Conservation (phyloP, 768 basidiomycete genomes). For the Cantharellus anzutake region DNA sequence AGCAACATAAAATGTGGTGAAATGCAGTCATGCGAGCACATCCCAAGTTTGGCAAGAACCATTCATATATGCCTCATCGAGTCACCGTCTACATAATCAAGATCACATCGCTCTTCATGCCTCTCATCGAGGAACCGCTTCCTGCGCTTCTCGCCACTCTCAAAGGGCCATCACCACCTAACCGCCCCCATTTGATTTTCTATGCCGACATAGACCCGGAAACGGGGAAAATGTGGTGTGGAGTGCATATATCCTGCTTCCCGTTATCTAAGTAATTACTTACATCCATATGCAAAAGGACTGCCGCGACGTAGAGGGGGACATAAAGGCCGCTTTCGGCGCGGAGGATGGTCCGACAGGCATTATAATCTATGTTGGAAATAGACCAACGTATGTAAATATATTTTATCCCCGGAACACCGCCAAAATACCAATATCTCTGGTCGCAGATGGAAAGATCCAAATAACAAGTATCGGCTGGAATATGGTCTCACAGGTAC, state of each 20-base stretch:
- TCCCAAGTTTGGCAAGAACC: too few species aligned
- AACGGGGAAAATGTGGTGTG: conserved; percentile 20
- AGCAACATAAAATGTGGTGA: too few species aligned
- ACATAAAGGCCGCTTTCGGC: neutral
- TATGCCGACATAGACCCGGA: conserved; percentile 14
- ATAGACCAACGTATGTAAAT: neutral
- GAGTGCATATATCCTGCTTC: conserved; percentile 6
- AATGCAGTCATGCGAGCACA: too few species aligned
- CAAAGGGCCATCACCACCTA: conserved; percentile 12
- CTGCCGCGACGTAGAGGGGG: neutral
- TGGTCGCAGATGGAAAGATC: neutral
- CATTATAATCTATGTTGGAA: neutral
- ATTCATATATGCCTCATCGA: too few species aligned
- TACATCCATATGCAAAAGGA: neutral
- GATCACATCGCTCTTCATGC: neutral
- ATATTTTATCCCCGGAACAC: neutral
- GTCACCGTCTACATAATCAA: too few species aligned
- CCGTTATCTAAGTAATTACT: neutral
- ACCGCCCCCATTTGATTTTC: conserved; percentile 16
- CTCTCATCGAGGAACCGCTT: neutral
- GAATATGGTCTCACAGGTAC: neutral
- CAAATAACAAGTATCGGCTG: neutral
- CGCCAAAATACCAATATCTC: neutral
- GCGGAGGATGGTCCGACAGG: neutral
- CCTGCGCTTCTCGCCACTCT: neutral